A percentile compares a stretch with the other conserved stretches of the same genome.
phyloP scores from a whole-genome alignment of 345 rosid genomes.

The Lepidium sativum region DNA sequence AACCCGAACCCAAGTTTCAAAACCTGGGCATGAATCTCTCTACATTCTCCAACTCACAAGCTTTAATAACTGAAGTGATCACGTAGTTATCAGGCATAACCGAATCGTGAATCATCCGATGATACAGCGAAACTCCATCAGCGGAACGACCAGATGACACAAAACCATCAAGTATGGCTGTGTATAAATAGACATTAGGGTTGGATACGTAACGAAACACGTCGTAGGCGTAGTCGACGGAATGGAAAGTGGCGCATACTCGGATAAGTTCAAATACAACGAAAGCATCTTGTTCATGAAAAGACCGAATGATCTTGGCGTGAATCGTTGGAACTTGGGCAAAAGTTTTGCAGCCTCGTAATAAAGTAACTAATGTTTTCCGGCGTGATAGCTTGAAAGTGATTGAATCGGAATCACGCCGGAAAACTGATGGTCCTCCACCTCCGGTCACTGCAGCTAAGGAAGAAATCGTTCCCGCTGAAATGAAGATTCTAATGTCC shows the following conservation, averaged over 20 bases:
- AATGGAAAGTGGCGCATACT: conserved; percentile 32
- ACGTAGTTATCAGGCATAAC: conserved; percentile 45
- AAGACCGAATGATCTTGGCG: conserved; percentile 36
- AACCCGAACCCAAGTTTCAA: conserved; percentile 46
- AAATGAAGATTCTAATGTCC: conserved; percentile 1
- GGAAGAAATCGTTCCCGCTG: conserved; percentile 20
- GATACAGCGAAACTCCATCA: conserved; percentile 39
- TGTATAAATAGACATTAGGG: conserved; percentile 53
- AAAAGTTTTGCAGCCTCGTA: conserved; percentile 13
- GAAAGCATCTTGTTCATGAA: conserved; percentile 40
- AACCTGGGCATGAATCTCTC: conserved; percentile 47
- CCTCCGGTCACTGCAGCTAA: conserved; percentile 1
- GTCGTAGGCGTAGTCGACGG: conserved; percentile 38
- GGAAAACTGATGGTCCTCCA: conserved; percentile 8
- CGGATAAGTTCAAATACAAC: conserved; percentile 54
- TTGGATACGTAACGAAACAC: conserved; percentile 32
- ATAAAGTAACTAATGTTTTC: neutral
- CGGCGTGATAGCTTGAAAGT: conserved; percentile 5
- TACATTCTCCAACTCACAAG: conserved; percentile 37
- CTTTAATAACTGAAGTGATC: conserved; percentile 42
- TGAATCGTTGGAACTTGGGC: conserved; percentile 20
- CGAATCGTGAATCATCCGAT: conserved; percentile 31
- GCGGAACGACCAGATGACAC: conserved; percentile 30
- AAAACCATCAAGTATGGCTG: conserved; percentile 50
- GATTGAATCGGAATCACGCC: conserved; percentile 16